phyloP scores from a whole-genome alignment of 2,329 filamentous ascomycete genomes.

The Pseudogymnoascus sp. region DNA sequence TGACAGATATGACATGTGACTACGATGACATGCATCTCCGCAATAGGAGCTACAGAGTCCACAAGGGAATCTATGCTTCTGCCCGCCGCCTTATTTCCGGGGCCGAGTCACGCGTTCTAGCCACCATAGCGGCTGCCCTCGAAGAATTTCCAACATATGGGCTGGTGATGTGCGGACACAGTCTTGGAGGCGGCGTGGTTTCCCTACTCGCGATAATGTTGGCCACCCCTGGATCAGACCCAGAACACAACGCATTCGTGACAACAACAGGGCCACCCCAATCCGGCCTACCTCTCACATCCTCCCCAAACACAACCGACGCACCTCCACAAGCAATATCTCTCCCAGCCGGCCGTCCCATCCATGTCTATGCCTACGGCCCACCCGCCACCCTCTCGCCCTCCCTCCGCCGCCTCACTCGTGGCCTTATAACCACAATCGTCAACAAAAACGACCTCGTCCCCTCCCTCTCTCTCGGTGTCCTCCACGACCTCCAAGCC shows the following conservation, averaged over 20 bases:
- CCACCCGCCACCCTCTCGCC: conserved; percentile 68
- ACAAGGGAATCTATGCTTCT: conserved; percentile 52
- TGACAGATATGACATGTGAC: conserved; percentile 53
- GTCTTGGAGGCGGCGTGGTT: conserved; percentile 48
- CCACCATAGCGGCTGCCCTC: conserved; percentile 45
- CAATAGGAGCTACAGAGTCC: conserved; percentile 47
- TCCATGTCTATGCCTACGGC: conserved; percentile 76
- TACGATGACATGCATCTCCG: conserved; percentile 45
- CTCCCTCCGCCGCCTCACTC: conserved; percentile 61
- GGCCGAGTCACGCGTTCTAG: conserved; percentile 44
- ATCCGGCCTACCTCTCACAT: conserved; percentile 41
- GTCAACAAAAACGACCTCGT: conserved; percentile 70
- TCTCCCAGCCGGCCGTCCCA: conserved; percentile 61
- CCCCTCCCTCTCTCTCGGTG: conserved; percentile 65
- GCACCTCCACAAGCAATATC: conserved; percentile 35
- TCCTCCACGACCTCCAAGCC: conserved; percentile 69
- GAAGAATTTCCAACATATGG: conserved; percentile 51
- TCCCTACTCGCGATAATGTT: conserved; percentile 50
- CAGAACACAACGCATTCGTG: conserved; percentile 39
- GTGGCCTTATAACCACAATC: conserved; percentile 68
- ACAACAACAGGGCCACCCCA: conserved; percentile 51
- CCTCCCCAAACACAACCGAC: conserved; percentile 43
- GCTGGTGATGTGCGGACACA: conserved; percentile 51
- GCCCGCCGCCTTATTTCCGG: conserved; percentile 45
- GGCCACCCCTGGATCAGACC: conserved; percentile 42